A percentile compares a stretch with the other conserved stretches of the same genome.
Evolutionary conservation across 169 alveolate species (phyloP).

Genomic region (Ichthyophthirius multifiliis): DNA sequence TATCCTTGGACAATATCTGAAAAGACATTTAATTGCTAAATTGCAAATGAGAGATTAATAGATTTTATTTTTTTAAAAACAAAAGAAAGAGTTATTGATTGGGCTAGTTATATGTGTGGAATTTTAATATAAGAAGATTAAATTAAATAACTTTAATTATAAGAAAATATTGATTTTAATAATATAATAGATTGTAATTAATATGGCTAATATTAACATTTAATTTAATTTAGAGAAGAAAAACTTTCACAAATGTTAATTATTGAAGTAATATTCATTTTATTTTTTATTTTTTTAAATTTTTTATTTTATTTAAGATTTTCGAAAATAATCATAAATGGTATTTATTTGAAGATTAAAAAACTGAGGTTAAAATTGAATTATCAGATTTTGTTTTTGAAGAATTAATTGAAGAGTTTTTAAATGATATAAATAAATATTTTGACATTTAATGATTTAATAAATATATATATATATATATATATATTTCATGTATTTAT

Average conservation of each 20-base stretch:
- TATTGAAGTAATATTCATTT: conserved; percentile 11
- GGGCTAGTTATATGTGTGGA: conserved; percentile 19
- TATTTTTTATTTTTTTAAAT: too few species aligned
- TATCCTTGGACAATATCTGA: conserved; percentile 10
- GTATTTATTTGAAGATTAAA: conserved; percentile 4
- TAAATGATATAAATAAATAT: too few species aligned
- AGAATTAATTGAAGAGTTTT: conserved; percentile 15
- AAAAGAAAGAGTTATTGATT: background rate
- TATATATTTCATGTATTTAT: too few species aligned
- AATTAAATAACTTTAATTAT: background rate
- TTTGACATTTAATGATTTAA: too few species aligned
- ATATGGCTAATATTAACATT: background rate
- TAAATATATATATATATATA: too few species aligned
- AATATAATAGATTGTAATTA: background rate
- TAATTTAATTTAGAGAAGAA: conserved; percentile 3
- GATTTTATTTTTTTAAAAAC: background rate
- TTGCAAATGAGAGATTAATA: background rate
- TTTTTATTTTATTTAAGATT: background rate
- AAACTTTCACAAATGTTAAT: background rate
- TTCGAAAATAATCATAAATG: conserved; percentile 8
- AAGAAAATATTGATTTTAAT: background rate
- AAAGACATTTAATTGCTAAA: background rate
- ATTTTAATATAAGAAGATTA: background rate
- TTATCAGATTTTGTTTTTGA: conserved; percentile 23
- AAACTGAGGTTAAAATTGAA: conserved; percentile 12